These are phyloP conservation scores for Patellaria atrata DNA, from an alignment of 495 filamentous ascomycete genomes.

Conservation along the genomic window DNA sequence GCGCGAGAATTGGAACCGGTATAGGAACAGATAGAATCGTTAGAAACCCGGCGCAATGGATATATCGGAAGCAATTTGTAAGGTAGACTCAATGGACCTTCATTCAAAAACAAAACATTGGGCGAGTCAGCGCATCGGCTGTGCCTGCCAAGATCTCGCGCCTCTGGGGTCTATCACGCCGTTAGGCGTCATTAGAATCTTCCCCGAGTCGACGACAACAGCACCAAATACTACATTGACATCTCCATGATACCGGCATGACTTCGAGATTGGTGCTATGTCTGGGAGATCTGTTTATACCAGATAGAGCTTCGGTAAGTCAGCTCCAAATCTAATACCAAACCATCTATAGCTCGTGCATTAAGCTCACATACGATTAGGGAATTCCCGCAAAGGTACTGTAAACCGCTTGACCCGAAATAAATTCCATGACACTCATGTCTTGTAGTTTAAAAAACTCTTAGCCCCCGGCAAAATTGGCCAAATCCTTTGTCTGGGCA, in stretches of 20 bases:
- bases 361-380: slow-evolving; percentile 29
- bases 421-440: slow-evolving; percentile 4
- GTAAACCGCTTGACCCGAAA: slow-evolving; percentile 3
- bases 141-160: no score
- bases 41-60: no score
- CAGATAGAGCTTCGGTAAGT: slow-evolving; percentile 75
- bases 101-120: no score
- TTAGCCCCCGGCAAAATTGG: slow-evolving; percentile 95
- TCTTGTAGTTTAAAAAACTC: slow-evolving; percentile 83
- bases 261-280: slow-evolving; percentile 74
- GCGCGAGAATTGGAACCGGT: no score
- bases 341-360: slow-evolving; percentile 5
- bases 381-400: slow-evolving; percentile 84
- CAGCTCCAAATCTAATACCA: slow-evolving; percentile 14
- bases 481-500: slow-evolving; percentile 93
- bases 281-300: slow-evolving; percentile 95
- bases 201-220: slow-evolving; percentile 2
- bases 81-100: no score
- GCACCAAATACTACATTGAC: slow-evolving; percentile 1
- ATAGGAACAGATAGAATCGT: no score
- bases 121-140: no score
- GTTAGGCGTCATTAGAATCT: no score
- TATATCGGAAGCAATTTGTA: no score
- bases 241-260: slow-evolving; percentile 45
- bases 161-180: no score